Evolutionary conservation across 1,284 basidiomycete genomes (phyloP).

Genomic region (Moniliophthora roreri): DNA sequence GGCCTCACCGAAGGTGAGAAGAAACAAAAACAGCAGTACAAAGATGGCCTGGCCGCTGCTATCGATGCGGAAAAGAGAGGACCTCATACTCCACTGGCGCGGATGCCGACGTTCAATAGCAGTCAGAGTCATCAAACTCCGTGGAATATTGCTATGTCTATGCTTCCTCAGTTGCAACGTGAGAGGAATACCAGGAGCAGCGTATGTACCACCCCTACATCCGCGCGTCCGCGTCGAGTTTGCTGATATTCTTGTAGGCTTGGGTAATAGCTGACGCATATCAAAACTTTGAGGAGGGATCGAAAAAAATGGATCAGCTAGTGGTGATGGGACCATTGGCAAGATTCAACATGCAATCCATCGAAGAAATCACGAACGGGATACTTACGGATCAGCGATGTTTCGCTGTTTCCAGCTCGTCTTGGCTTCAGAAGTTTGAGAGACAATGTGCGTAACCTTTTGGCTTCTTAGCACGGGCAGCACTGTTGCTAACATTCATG

Average conservation of each 20-base stretch:
- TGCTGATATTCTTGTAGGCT: neutral
- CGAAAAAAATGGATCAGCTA: neutral
- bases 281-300: neutral
- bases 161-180: neutral
- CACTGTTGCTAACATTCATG: neutral
- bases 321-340: neutral
- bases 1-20: conserved; percentile 21
- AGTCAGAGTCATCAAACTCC: neutral
- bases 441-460: neutral
- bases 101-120: neutral
- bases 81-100: too few relatives aligned
- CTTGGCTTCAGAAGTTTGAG: neutral
- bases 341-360: neutral
- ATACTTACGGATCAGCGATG: neutral
- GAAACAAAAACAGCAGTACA: conserved; percentile 28
- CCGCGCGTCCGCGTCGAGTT: neutral
- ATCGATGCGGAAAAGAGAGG: neutral
- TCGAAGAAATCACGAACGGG: conserved; percentile 1
- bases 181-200: neutral
- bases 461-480: neutral
- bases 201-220: neutral
- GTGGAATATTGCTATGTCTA: neutral
- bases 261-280: conserved; percentile 1
- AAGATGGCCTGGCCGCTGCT: conserved; percentile 15
- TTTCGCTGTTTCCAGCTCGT: neutral